These are phyloP conservation scores for Phascolomyces articulosus DNA, from an alignment of 371 early-diverging fungal species.

Conservation along the genomic window DNA sequence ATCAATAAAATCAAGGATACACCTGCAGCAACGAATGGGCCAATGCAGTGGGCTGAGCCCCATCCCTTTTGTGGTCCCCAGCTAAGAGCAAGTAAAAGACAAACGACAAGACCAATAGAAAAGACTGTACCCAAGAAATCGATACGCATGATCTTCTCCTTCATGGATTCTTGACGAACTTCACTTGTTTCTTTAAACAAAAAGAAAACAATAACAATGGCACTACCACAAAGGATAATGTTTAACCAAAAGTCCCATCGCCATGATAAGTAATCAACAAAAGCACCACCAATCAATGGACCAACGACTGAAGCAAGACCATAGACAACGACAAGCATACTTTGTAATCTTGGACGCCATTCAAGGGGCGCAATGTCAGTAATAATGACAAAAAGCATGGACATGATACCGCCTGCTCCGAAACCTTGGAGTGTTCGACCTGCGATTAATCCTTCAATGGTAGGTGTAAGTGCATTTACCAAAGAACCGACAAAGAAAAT, in stretches of 20 bases:
- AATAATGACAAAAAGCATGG: constrained; percentile 75
- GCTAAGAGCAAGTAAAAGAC: constrained; percentile 53
- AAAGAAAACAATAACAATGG: constrained; percentile 53
- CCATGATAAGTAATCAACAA: constrained; percentile 67
- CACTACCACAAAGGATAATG: constrained; percentile 70
- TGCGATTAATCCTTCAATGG: constrained; percentile 58
- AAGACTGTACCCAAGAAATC: constrained; percentile 52
- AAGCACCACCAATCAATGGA: constrained; percentile 70
- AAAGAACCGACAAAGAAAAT: constrained; percentile 41
- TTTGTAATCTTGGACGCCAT: constrained; percentile 70
- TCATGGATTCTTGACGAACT: constrained; percentile 33
- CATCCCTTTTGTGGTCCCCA: constrained; percentile 41
- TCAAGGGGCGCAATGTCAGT: constrained; percentile 71
- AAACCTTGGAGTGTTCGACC: constrained; percentile 72
- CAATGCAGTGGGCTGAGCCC: constrained; percentile 10
- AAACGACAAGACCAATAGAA: constrained; percentile 25
- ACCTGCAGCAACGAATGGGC: constrained; percentile 13
- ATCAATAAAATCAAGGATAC: constrained; percentile 5
- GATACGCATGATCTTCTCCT: constrained; percentile 61
- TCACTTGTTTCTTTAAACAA: constrained; percentile 47
- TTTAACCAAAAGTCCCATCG: constrained; percentile 81
- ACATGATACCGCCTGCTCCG: constrained; percentile 67
- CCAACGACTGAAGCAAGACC: constrained; percentile 77
- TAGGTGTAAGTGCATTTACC: constrained; percentile 13
- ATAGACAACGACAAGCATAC: constrained; percentile 63